Percentiles rank a stretch among this genome's conserved stretches.
Conservation (phyloP, 176 grass and related monocot genomes). For the Rhynchospora breviuscula region DNA sequence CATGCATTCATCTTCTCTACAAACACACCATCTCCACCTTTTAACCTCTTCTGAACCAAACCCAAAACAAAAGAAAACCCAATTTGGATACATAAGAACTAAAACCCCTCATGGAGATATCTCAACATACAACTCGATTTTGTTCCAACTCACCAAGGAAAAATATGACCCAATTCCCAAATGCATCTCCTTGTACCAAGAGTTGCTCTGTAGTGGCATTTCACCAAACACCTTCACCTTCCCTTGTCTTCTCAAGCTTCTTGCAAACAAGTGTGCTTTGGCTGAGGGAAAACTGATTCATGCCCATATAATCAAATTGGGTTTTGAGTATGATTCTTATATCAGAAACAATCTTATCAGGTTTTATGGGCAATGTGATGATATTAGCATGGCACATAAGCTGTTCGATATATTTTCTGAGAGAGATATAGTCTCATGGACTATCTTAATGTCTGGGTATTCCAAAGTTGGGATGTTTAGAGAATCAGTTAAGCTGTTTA, state of each 20-base stretch:
- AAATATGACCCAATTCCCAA: background rate
- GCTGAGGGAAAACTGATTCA: slow-evolving; percentile 24
- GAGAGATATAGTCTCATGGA: slow-evolving; percentile 3
- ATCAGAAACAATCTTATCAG: slow-evolving; percentile 35
- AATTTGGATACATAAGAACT: background rate
- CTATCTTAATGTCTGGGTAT: slow-evolving; percentile 23
- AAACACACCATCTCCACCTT: background rate
- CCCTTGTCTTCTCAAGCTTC: slow-evolving; percentile 28
- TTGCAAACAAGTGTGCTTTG: slow-evolving; percentile 17
- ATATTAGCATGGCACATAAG: slow-evolving; percentile 1
- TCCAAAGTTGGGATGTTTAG: slow-evolving; percentile 9
- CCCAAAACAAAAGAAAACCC: background rate
- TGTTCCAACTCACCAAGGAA: slow-evolving; percentile 5
- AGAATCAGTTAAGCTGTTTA: background rate
- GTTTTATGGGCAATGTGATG: slow-evolving; percentile 28
- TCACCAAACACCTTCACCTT: slow-evolving; percentile 35
- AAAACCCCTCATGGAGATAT: background rate
- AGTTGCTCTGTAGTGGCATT: slow-evolving; percentile 17
- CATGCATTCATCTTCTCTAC: slow-evolving; percentile 20
- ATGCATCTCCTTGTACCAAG: slow-evolving; percentile 20
- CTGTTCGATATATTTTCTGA: slow-evolving; percentile 26
- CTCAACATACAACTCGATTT: slow-evolving; percentile 18
- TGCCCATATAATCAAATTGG: slow-evolving; percentile 28
- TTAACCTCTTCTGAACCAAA: background rate
- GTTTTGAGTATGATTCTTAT: slow-evolving; percentile 26